Evolutionary conservation across 257 asterid species (phyloP).

Genomic region (Oldenlandia corymbosa): DNA sequence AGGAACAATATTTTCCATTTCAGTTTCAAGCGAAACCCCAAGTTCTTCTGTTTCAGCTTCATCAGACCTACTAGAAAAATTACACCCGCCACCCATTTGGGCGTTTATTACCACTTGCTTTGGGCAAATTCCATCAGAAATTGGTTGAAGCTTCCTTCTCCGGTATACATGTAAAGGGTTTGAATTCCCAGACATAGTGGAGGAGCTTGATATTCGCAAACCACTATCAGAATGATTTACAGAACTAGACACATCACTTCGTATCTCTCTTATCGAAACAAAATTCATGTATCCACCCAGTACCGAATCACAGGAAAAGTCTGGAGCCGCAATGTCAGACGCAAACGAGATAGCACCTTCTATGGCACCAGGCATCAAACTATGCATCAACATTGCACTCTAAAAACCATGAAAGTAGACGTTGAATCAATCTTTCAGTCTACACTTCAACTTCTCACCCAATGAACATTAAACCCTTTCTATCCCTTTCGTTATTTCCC

Average conservation of each 20-base stretch:
- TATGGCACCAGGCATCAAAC: constrained; percentile 16
- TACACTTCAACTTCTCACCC: too few species aligned
- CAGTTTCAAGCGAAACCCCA: constrained; percentile 26
- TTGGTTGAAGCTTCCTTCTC: constrained; percentile 23
- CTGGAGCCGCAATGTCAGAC: constrained; percentile 17
- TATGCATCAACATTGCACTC: constrained; percentile 16
- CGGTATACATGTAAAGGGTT: constrained; percentile 28
- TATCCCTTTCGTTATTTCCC: too few species aligned
- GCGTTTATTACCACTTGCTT: constrained; percentile 21
- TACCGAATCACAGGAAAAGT: constrained; percentile 13
- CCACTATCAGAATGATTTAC: constrained; percentile 16
- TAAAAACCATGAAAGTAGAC: neutral
- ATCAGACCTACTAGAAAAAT: constrained; percentile 42
- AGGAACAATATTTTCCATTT: constrained; percentile 27
- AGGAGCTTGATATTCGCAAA: constrained; percentile 19
- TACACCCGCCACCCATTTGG: constrained; percentile 31
- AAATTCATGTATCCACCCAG: constrained; percentile 16
- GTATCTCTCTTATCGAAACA: constrained; percentile 13
- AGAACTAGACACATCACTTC: constrained; percentile 17
- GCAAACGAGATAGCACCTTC: constrained; percentile 17
- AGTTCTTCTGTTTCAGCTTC: constrained; percentile 33
- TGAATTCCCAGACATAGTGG: constrained; percentile 23
- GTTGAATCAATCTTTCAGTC: too few species aligned
- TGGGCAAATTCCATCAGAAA: constrained; percentile 22
- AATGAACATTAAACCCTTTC: too few species aligned